Evolutionary conservation across 768 basidiomycete genomes (phyloP).

Genomic region (Wakefieldia striispora): DNA sequence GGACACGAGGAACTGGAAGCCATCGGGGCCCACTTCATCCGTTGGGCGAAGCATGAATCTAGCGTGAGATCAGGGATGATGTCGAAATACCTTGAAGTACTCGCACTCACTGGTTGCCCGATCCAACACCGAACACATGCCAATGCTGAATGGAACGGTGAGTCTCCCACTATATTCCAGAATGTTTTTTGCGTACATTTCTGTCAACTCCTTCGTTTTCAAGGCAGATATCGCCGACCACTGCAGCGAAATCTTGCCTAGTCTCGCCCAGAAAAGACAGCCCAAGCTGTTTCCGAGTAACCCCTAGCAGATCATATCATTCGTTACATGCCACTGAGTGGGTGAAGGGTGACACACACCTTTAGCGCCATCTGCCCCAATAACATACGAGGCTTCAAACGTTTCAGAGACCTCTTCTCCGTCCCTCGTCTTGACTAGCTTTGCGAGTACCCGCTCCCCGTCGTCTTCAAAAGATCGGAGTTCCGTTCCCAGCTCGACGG

Average conservation of each 20-base stretch:
- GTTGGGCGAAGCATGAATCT: conserved; percentile 4
- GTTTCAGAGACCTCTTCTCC: conserved; percentile 28
- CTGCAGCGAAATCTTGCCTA: conserved; percentile 20
- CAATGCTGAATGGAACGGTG: no score
- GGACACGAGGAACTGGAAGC: no score
- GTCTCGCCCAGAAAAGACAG: conserved; percentile 44
- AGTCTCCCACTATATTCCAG: no score
- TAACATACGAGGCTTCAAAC: conserved; percentile 31
- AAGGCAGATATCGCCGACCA: conserved; percentile 40
- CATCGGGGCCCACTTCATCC: conserved; percentile 7
- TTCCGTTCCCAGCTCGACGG: conserved; percentile 44
- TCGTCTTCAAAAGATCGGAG: conserved; percentile 43
- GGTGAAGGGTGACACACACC: no score
- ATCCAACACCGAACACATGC: no score
- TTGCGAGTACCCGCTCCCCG: conserved; percentile 36
- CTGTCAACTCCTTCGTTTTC: conserved; percentile 28
- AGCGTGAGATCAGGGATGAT: no score
- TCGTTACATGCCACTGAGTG: no score
- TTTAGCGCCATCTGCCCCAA: conserved; percentile 43
- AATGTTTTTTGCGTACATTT: conserved; percentile 24
- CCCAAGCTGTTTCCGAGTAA: conserved; percentile 40
- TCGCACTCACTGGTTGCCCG: no score
- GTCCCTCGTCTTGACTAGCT: conserved; percentile 28
- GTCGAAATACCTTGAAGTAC: no score
- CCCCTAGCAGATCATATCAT: conserved; percentile 19